Evolutionary conservation across 2,329 filamentous ascomycete genomes (phyloP), one percentile per base, ranked within the genome.

Genomic region (Monilinia vaccinii-corymbosi): DNA sequence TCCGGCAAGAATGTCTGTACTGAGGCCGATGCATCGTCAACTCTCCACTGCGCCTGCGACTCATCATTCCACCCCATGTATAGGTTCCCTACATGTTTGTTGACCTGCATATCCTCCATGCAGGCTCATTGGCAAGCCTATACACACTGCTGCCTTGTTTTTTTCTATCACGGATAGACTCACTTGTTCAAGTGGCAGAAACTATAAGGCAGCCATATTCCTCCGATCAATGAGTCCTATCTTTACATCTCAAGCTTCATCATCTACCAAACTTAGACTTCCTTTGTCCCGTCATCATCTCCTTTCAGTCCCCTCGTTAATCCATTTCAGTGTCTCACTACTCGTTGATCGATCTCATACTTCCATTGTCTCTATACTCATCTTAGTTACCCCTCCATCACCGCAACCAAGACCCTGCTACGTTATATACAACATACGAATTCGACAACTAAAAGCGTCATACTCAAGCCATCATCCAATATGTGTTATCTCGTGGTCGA

Each of bases 401-500:
- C 25, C 32, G 25, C 18, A 53, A 14, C 14, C 40, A 53, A 59
- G 36, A 10, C 23, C 48, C 38, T 40, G 14, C 42, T 31, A 40
- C 32, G 23, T 21, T 28, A 55, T 49, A 58, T 53, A 32, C 18
- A 45, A 23, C 11, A 50, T 40, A 40, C 55, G 23, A 38, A 40
- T 9, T 28, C 31, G 42, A 36, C 31, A 56, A 47, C n/a, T n/a
- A 48, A 21, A n/a, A 31, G 14, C 32, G 6, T 50, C 34, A 60
- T 47, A 49, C 53, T 50, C 40, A 46, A 45, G 66, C 21, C 45
- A 59, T 58, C 50, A 34, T 66, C 16, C 68, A 75, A 56, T 61
- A 89, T 89, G 86, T 89, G 86, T 71, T 86, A 86, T 70, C 82
- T 86, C 73, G 77, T 89, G 64, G 77, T 87, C 68, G 86, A 89